Conservation (phyloP, 306 rosid species). For the Leucaena leucocephala region DNA sequence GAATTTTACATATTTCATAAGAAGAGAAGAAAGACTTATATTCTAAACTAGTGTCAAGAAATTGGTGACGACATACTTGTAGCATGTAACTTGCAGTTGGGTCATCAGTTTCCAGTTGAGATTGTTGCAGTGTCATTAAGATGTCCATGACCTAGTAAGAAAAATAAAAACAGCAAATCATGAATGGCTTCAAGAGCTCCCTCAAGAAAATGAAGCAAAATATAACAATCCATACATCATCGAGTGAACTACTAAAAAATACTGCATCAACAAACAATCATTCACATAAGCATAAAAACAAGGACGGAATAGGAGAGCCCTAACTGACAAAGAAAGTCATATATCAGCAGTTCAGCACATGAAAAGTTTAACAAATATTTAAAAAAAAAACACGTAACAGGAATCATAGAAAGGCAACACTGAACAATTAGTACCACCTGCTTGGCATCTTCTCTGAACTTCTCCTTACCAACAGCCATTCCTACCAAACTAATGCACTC, state of each 20-base stretch:
- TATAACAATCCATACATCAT: neutral
- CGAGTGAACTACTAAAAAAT: neutral
- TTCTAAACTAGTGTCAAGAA: slow-evolving; percentile 19
- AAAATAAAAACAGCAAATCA: slow-evolving; percentile 26
- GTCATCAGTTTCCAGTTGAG: slow-evolving; percentile 90
- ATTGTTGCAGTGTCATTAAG: slow-evolving; percentile 89
- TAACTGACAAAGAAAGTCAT: neutral
- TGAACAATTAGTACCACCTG: slow-evolving; percentile 55
- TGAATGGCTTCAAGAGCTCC: neutral
- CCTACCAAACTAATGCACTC: slow-evolving; percentile 99
- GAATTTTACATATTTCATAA: slow-evolving; percentile 17
- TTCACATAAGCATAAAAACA: neutral
- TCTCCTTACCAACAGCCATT: slow-evolving; percentile 99
- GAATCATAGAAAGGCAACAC: neutral
- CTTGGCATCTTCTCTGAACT: slow-evolving; percentile 95
- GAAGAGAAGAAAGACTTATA: neutral
- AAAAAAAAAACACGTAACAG: neutral
- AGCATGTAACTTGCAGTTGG: slow-evolving; percentile 97
- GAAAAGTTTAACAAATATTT: slow-evolving; percentile 16
- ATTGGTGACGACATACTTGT: slow-evolving; percentile 58
- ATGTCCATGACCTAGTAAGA: slow-evolving; percentile 87
- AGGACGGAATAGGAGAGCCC: neutral
- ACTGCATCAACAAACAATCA: slow-evolving; percentile 19
- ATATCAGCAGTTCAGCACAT: neutral
- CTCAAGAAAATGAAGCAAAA: neutral